Percentiles rank a stretch among this genome's conserved stretches.
Conservation (phyloP, 1,139 yeast genomes). For the Pichia sp. region DNA sequence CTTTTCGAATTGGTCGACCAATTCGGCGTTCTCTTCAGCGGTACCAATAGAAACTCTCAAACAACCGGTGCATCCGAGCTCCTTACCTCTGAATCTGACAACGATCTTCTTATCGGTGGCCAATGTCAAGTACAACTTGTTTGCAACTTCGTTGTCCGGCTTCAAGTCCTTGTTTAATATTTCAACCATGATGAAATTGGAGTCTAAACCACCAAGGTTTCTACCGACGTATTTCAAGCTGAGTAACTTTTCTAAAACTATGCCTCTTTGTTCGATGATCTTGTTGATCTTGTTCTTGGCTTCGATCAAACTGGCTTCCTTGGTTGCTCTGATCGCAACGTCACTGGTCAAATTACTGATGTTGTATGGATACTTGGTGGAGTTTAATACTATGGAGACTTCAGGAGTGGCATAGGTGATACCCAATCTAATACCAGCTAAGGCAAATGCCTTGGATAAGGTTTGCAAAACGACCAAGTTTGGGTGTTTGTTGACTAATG, state of each 20-base stretch:
- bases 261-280: slow-evolving; percentile 54
- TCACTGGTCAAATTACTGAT: slow-evolving; percentile 80
- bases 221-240: slow-evolving; percentile 62
- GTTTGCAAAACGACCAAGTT: slow-evolving; percentile 90
- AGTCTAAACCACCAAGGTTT: slow-evolving; percentile 83
- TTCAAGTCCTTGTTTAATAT: slow-evolving; percentile 58
- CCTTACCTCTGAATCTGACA: slow-evolving; percentile 87
- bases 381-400: slow-evolving; percentile 67
- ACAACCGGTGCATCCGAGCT: slow-evolving; percentile 85
- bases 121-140: slow-evolving; percentile 58
- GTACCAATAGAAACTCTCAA: slow-evolving; percentile 89
- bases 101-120: slow-evolving; percentile 79
- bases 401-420: slow-evolving; percentile 64
- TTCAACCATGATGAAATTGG: slow-evolving; percentile 80
- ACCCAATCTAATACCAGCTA: slow-evolving; percentile 93
- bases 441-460: slow-evolving; percentile 89
- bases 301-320: slow-evolving; percentile 49
- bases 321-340: slow-evolving; percentile 73
- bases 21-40: slow-evolving; percentile 58
- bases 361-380: slow-evolving; percentile 96
- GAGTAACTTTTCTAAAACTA: slow-evolving; percentile 52
- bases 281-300: slow-evolving; percentile 57
- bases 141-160: slow-evolving; percentile 73
- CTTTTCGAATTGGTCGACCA: slow-evolving; percentile 51
- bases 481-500: slow-evolving; percentile 78